Percentiles rank a stretch among this genome's conserved stretches.
Evolutionary conservation across 352 stramenopile genomes (phyloP).

Genomic region (Achlya hypogyna): DNA sequence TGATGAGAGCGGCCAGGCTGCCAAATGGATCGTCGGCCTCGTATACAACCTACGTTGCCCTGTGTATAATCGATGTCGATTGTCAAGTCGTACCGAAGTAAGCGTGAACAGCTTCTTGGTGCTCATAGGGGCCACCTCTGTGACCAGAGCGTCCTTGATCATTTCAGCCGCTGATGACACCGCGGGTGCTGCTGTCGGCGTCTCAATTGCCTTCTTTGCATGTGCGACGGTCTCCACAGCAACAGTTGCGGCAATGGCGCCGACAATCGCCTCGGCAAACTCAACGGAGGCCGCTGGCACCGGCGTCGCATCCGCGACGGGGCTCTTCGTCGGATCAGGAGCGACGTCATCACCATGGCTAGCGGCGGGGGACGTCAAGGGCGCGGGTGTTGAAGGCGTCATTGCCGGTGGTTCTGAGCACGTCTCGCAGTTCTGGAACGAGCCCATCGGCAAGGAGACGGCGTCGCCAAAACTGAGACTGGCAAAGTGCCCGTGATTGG

Average conservation of each 20-base stretch:
- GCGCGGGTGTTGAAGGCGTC: background rate
- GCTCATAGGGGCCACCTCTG: background rate
- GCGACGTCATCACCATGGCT: background rate
- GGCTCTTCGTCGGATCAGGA: background rate
- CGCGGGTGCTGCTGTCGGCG: background rate
- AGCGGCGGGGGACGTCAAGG: background rate
- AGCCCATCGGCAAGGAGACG: background rate
- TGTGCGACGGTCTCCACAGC: background rate
- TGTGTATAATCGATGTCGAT: background rate
- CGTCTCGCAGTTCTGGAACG: constrained; percentile 11
- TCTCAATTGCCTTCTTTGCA: background rate
- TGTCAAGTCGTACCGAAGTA: background rate
- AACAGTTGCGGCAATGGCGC: background rate
- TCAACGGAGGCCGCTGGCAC: background rate
- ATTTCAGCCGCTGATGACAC: background rate
- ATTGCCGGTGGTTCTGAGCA: background rate
- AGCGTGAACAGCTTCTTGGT: constrained; percentile 15
- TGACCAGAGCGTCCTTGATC: background rate
- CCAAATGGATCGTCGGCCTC: constrained; percentile 60
- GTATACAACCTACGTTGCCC: constrained; percentile 70
- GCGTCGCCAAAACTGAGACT: no score
- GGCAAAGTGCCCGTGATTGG: no score
- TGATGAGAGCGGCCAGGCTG: constrained; percentile 55
- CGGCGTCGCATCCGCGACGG: background rate
- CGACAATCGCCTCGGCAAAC: background rate